Conservation (phyloP, 2,329 filamentous ascomycete species). For the Beauveria caledonica region DNA sequence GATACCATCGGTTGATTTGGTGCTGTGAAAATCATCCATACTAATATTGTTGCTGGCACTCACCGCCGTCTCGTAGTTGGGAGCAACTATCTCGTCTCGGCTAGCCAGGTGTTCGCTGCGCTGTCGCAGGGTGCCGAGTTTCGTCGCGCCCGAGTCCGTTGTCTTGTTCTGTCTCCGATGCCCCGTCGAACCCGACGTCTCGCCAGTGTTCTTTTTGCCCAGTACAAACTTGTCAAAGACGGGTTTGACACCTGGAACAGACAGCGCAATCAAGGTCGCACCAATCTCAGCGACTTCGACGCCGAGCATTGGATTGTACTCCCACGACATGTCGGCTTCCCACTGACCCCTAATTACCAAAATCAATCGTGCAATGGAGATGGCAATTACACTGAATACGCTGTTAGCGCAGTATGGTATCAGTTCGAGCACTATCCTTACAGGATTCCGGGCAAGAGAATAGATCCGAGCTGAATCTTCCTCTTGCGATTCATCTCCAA, state of each 20-base stretch:
- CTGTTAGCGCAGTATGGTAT: neutral
- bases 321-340: constrained; percentile 40
- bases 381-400: constrained; percentile 35
- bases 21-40: constrained; percentile 18
- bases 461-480: constrained; percentile 39
- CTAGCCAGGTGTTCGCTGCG: constrained; percentile 24
- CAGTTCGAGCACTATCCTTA: constrained; percentile 20
- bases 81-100: constrained; percentile 17
- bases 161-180: constrained; percentile 16
- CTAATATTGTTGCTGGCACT: constrained; percentile 12
- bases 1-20: constrained; percentile 24
- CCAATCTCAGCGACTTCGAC: constrained; percentile 44
- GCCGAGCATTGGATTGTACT: constrained; percentile 40
- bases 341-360: constrained; percentile 40
- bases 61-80: constrained; percentile 18
- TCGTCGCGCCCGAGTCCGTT: constrained; percentile 19
- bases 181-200: constrained; percentile 17
- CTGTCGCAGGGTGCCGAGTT: constrained; percentile 22
- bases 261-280: constrained; percentile 41
- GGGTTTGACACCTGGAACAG: constrained; percentile 41
- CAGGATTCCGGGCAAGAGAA: constrained; percentile 41
- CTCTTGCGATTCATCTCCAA: constrained; percentile 34
- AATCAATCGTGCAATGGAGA: constrained; percentile 38
- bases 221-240: constrained; percentile 30
- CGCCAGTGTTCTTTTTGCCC: constrained; percentile 17